Base-by-base conservation (phyloP, 352 stramenopile genomes). In the Phytophthora hybrid region DNA sequence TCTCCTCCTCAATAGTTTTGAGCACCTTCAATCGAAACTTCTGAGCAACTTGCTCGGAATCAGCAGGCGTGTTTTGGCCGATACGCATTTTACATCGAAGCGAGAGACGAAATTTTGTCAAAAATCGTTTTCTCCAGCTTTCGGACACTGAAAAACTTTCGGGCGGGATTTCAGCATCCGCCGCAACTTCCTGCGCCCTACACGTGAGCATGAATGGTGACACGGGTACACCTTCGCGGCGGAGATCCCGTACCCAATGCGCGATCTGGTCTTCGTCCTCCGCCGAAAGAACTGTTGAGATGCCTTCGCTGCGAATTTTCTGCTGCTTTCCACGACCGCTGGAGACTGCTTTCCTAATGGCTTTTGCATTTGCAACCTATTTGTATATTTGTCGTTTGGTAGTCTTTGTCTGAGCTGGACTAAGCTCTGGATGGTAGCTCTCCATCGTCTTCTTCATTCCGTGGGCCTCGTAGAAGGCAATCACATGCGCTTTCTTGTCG, bases 71-170 rank as follows among this genome's bases (percentile, higher is more conserved):
- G 2, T 39, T 56, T 64, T 71, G 63, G 2, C 63, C 41, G 16
- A 64, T 58, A 37, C 46, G 44, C 3, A 55, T 71, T 18, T 59
- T 58, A n/a, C 54, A 44, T n/a, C 55, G 23, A 1, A 65, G 44
- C 0, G 64, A 65, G 9, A 65, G 14, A 2, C 29, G 9, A 53
- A 60, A 56, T 21, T 56, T 53, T 7, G 14, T 10, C 1, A 71
- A 8, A 47, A 71, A 64, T 9, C 64, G 46, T 19, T 41, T 46
- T 34, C 52, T 52, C 55, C 55, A 64, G 26, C 23, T 59, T 26
- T 56, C 14, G 4, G 63, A 64, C 1, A 31, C 41, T 9, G 54
- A 59, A 64, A 71, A 59, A 0, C 3, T 58, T 37, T 55, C 2
- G 26, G 26, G 26, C 37, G 37, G 37, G 13, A 44, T 44, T 14